phyloP scores from a whole-genome alignment of 306 rosid genomes.

The Comarum palustre region DNA sequence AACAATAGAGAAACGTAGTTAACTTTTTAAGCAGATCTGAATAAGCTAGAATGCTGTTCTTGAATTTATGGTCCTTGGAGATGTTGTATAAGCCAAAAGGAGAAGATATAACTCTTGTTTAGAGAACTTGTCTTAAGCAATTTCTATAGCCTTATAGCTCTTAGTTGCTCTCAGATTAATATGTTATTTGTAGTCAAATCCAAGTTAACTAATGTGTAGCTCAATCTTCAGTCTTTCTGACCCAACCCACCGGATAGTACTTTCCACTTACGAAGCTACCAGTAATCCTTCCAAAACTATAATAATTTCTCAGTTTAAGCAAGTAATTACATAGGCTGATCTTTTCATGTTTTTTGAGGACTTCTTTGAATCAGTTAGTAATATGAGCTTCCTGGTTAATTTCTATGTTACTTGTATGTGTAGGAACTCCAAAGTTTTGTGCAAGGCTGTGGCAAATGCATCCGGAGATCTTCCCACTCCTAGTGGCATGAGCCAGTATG shows the following conservation, averaged over 20 bases:
- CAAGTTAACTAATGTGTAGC: neutral
- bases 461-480: conserved; percentile 63
- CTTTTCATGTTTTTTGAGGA: neutral
- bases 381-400: neutral
- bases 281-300: neutral
- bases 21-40: neutral
- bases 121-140: neutral
- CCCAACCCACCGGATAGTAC: neutral
- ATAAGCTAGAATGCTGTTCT: neutral
- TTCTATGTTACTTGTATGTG: conserved; percentile 22
- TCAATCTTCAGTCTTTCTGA: neutral
- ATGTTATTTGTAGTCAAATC: neutral
- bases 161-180: neutral
- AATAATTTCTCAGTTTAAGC: neutral
- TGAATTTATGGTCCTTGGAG: neutral
- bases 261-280: neutral
- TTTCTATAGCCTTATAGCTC: neutral
- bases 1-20: neutral
- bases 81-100: neutral
- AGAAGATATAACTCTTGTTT: neutral
- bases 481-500: conserved; percentile 50
- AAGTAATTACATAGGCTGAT: neutral
- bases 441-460: conserved; percentile 52
- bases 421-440: conserved; percentile 52
- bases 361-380: neutral